These are phyloP conservation scores for Tuber brumale DNA, from an alignment of 495 filamentous ascomycete species.

Conservation along the genomic window DNA sequence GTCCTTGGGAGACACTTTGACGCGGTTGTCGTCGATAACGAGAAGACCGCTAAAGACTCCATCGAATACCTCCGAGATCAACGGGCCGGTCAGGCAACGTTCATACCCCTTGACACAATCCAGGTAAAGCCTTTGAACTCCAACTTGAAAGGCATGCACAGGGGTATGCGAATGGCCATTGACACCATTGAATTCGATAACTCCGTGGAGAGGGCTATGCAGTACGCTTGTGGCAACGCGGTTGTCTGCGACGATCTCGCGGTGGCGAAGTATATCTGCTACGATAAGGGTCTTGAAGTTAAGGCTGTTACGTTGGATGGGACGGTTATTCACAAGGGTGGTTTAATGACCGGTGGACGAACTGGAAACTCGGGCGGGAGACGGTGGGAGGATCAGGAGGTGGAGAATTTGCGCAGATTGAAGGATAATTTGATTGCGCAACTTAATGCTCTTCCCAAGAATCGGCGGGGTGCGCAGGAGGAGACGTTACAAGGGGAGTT, in stretches of 20 bases:
- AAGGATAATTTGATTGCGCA: constrained; percentile 67
- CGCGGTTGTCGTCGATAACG: constrained; percentile 89
- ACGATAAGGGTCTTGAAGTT: constrained; percentile 74
- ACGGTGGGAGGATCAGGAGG: constrained; percentile 80
- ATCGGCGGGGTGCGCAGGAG: constrained; percentile 66
- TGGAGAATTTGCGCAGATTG: constrained; percentile 56
- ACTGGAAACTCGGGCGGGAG: constrained; percentile 64
- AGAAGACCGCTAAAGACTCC: constrained; percentile 88
- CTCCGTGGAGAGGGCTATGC: constrained; percentile 80
- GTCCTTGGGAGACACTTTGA: constrained; percentile 90
- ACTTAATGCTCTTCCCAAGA: constrained; percentile 65
- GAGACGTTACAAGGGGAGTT: constrained; percentile 75
- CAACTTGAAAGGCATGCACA: constrained; percentile 79
- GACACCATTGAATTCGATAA: constrained; percentile 93
- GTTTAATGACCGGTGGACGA: constrained; percentile 91
- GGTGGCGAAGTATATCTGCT: constrained; percentile 83
- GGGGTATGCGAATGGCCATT: constrained; percentile 80
- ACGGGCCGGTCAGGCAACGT: constrained; percentile 73
- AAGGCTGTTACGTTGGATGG: constrained; percentile 92
- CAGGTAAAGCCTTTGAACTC: constrained; percentile 84
- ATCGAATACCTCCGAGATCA: constrained; percentile 92
- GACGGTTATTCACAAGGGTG: constrained; percentile 91
- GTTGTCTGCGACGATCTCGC: constrained; percentile 84
- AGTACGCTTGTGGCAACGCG: constrained; percentile 89
- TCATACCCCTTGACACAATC: constrained; percentile 94